Percentiles rank a stretch among this genome's conserved stretches.
Evolutionary conservation across 805 yeast species (phyloP).

Genomic region (Schizosaccharomyces octosporus): DNA sequence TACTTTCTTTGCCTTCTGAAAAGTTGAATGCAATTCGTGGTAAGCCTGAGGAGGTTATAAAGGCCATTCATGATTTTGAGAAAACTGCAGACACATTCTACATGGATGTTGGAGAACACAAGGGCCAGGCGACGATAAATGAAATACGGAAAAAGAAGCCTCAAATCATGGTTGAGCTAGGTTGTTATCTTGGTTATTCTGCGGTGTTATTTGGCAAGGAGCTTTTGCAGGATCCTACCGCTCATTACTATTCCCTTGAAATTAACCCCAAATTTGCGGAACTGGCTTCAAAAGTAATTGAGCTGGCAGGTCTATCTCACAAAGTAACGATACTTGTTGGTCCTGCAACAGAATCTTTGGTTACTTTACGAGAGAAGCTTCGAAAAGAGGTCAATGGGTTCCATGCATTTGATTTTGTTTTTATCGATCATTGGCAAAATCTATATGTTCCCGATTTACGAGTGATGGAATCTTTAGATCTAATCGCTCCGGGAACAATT

Average conservation of each 20-base stretch:
- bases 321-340: background rate
- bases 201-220: background rate
- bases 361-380: background rate
- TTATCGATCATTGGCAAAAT: background rate
- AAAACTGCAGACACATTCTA: background rate
- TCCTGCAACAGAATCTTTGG: background rate
- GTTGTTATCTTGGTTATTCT: background rate
- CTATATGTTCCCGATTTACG: background rate
- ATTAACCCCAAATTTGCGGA: background rate
- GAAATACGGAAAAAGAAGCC: background rate
- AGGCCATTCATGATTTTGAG: background rate
- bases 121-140: background rate
- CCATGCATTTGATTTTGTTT: background rate
- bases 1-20: background rate
- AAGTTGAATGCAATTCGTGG: background rate
- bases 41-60: background rate
- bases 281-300: background rate
- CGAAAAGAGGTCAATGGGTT: background rate
- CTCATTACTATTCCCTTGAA: background rate
- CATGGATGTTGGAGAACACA: background rate
- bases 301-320: background rate
- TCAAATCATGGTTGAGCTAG: background rate
- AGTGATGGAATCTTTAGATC: background rate
- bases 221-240: background rate
- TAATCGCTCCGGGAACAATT: background rate